Percentiles rank a stretch among this genome's conserved stretches.
These are phyloP conservation scores for Trichosanthes truncata DNA, from an alignment of 306 rosid genomes.

Conservation along the genomic window DNA sequence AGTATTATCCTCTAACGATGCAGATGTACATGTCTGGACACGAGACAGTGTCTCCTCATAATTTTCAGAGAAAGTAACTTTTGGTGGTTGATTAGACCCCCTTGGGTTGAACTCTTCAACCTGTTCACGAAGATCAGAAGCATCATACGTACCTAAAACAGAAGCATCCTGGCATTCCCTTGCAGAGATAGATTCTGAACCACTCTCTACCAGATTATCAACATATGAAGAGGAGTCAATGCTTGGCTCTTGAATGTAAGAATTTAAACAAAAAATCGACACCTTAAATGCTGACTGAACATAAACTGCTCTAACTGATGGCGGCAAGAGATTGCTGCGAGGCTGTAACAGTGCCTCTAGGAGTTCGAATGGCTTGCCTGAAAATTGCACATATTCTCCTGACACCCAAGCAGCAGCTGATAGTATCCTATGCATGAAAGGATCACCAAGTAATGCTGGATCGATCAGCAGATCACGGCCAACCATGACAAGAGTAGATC, in stretches of 20 bases:
- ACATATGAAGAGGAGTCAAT: constrained; percentile 13
- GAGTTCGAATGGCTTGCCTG: constrained; percentile 58
- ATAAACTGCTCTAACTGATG: constrained; percentile 67
- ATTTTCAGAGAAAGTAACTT: constrained; percentile 26
- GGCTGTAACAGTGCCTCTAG: constrained; percentile 89
- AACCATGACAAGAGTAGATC: constrained; percentile 66
- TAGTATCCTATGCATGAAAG: constrained; percentile 54
- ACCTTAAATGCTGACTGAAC: constrained; percentile 72
- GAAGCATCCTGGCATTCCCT: constrained; percentile 24
- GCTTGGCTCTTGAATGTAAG: constrained; percentile 40
- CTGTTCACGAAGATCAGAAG: constrained; percentile 23
- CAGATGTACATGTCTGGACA: constrained; percentile 23
- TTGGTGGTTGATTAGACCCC: constrained; percentile 28
- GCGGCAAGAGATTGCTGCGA: constrained; percentile 71
- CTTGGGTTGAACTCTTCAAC: constrained; percentile 46
- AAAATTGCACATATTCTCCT: constrained; percentile 70
- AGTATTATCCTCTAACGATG: constrained; percentile 18
- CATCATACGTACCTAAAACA: constrained; percentile 24
- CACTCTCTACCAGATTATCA: constrained; percentile 19
- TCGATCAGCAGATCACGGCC: constrained; percentile 77
- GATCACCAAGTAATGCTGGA: constrained; percentile 89
- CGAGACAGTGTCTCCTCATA: constrained; percentile 12
- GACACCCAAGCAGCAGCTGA: constrained; percentile 87
- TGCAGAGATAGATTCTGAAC: constrained; percentile 19
- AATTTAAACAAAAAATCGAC: constrained; percentile 43